Percentiles rank a stretch among this genome's conserved stretches.
phyloP scores from a whole-genome alignment of 2,329 filamentous ascomycete species.

The Neonectria coccinea region DNA sequence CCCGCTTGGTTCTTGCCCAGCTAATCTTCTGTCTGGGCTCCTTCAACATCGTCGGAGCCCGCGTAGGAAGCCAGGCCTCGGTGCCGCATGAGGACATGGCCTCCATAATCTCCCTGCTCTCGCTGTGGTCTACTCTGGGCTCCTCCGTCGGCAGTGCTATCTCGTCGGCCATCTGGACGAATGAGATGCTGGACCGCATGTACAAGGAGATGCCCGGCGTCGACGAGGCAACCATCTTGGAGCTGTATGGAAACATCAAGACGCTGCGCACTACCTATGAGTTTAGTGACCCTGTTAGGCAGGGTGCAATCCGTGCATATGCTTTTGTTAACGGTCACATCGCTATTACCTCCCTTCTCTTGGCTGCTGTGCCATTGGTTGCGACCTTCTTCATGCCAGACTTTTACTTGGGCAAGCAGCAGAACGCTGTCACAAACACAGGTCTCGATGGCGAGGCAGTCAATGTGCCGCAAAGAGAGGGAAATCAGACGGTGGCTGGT shows the following conservation, averaged over 20 bases:
- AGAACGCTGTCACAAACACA: slow-evolving; percentile 51
- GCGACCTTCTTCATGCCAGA: slow-evolving; percentile 57
- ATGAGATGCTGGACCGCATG: slow-evolving; percentile 52
- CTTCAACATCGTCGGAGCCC: slow-evolving; percentile 54
- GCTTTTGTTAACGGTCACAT: slow-evolving; percentile 51
- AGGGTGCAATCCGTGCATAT: slow-evolving; percentile 54
- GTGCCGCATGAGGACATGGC: slow-evolving; percentile 58
- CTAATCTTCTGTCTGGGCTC: slow-evolving; percentile 53
- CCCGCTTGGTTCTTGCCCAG: slow-evolving; percentile 50
- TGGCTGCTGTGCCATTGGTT: slow-evolving; percentile 49
- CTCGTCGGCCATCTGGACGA: slow-evolving; percentile 54
- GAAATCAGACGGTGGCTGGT: not conserved
- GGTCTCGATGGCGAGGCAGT: slow-evolving; percentile 48
- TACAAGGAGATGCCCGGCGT: slow-evolving; percentile 46
- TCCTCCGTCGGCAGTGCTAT: slow-evolving; percentile 55
- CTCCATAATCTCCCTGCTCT: slow-evolving; percentile 52
- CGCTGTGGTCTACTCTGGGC: slow-evolving; percentile 55
- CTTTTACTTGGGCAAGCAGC: slow-evolving; percentile 52
- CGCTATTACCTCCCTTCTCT: slow-evolving; percentile 45
- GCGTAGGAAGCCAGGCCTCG: slow-evolving; percentile 55
- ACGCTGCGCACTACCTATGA: slow-evolving; percentile 49
- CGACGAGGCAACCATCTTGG: slow-evolving; percentile 38
- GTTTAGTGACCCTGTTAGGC: slow-evolving; percentile 50
- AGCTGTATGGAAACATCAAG: slow-evolving; percentile 52
- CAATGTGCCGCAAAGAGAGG: slow-evolving; percentile 35